A percentile compares a stretch with the other conserved stretches of the same genome.
These are phyloP conservation scores for Annona cherimola DNA, from an alignment of 164 flowering plant species.

Conservation along the genomic window DNA sequence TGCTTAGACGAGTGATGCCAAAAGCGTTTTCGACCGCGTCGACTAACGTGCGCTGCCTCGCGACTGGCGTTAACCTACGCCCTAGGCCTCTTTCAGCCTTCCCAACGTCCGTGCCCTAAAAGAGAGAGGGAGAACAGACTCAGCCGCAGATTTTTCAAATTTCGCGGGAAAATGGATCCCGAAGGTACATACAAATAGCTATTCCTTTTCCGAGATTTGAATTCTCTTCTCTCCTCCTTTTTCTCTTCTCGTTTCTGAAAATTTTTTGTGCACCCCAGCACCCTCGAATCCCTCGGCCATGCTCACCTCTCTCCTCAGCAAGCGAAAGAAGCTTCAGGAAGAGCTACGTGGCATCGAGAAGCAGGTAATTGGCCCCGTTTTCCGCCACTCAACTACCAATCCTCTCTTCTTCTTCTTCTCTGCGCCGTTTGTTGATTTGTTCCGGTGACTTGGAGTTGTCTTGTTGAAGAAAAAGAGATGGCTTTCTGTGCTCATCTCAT, in stretches of 20 bases:
- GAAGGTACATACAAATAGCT: constrained; percentile 22
- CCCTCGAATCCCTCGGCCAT: constrained; percentile 61
- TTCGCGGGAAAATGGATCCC: constrained; percentile 34
- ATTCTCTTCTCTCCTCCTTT: not conserved
- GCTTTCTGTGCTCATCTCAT: too few species aligned
- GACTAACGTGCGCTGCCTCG: not conserved
- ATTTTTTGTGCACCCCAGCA: constrained; percentile 48
- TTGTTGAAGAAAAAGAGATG: too few species aligned
- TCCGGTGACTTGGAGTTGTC: not conserved
- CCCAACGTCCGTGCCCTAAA: constrained; percentile 7
- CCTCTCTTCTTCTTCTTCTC: not conserved
- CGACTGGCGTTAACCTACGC: not conserved
- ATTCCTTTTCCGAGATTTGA: not conserved
- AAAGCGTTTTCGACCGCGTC: too few species aligned
- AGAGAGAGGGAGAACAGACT: not conserved
- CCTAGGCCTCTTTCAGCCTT: not conserved
- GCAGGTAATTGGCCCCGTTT: constrained; percentile 41
- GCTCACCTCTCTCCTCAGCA: constrained; percentile 57
- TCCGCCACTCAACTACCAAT: not conserved
- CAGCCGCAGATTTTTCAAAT: constrained; percentile 10
- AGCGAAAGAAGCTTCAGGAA: constrained; percentile 78
- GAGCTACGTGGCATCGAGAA: constrained; percentile 79
- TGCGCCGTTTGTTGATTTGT: not conserved
- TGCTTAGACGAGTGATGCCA: too few species aligned
- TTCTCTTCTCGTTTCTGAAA: not conserved